These are phyloP conservation scores for Claviceps sorghi DNA, from an alignment of 2,329 filamentous ascomycete species.

Conservation along the genomic window DNA sequence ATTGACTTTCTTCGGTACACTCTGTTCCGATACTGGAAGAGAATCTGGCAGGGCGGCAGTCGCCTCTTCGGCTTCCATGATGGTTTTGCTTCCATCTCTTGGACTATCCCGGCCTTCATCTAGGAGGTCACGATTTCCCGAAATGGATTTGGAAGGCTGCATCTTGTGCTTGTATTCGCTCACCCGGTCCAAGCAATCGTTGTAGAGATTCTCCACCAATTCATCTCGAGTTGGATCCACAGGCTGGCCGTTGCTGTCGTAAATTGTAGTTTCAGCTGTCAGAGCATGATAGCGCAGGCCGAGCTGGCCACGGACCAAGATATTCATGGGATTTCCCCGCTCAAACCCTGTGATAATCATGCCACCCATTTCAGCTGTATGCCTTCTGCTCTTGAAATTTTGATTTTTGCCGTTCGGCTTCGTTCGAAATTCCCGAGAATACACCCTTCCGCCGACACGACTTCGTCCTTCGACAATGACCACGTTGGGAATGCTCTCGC, in stretches of 20 bases:
- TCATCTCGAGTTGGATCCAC: slow-evolving; percentile 68
- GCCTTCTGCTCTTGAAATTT: slow-evolving; percentile 42
- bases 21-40: slow-evolving; percentile 38
- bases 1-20: slow-evolving; percentile 37
- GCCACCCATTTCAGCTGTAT: slow-evolving; percentile 90
- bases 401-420: slow-evolving; percentile 37
- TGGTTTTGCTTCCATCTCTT: slow-evolving; percentile 54
- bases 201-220: slow-evolving; percentile 82
- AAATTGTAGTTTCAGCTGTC: slow-evolving; percentile 69
- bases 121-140: slow-evolving; percentile 71
- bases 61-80: slow-evolving; percentile 57
- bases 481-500: slow-evolving; percentile 57
- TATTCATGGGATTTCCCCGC: slow-evolving; percentile 82
- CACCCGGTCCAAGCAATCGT: slow-evolving; percentile 83
- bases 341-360: slow-evolving; percentile 98
- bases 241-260: slow-evolving; percentile 65
- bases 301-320: slow-evolving; percentile 80
- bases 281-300: slow-evolving; percentile 74
- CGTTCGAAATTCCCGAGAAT: slow-evolving; percentile 58
- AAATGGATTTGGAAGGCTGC: slow-evolving; percentile 53
- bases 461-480: slow-evolving; percentile 75
- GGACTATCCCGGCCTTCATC: slow-evolving; percentile 67
- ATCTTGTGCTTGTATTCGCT: slow-evolving; percentile 79
- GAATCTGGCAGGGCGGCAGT: slow-evolving; percentile 44
- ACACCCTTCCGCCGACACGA: slow-evolving; percentile 81